These are phyloP conservation scores for Delphinella strobiligena DNA, from an alignment of 2,329 filamentous ascomycete species.

Conservation along the genomic window DNA sequence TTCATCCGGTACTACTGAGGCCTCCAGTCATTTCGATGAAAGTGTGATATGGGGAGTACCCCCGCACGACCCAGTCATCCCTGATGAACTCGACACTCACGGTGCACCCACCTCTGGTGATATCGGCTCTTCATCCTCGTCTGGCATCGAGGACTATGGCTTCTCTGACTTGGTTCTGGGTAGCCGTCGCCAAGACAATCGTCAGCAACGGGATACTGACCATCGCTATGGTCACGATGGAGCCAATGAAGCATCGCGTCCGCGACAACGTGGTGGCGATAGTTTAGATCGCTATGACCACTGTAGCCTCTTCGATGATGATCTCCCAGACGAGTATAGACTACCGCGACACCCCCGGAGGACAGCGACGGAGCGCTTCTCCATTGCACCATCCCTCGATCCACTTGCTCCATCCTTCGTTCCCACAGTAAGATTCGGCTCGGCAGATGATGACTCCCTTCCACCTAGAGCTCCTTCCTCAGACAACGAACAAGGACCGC, in stretches of 20 bases:
- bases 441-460: background rate
- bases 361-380: background rate
- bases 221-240: background rate
- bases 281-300: background rate
- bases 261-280: background rate
- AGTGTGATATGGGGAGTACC: no score
- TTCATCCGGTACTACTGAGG: background rate
- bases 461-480: constrained; percentile 6
- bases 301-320: background rate
- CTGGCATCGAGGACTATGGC: no score
- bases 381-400: constrained; percentile 11
- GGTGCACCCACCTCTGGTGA: no score
- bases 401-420: constrained; percentile 19
- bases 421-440: constrained; percentile 15
- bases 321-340: background rate
- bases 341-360: background rate
- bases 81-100: no score
- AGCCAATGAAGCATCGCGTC: background rate
- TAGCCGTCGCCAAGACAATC: background rate
- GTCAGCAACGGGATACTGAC: background rate
- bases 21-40: background rate
- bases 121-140: no score
- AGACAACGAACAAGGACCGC: constrained; percentile 4
- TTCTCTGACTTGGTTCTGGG: no score
- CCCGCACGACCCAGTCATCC: no score